Evolutionary conservation across 768 basidiomycete species (phyloP), one percentile per base, ranked within the genome.

Genomic region (Leccinum aurantiacum): DNA sequence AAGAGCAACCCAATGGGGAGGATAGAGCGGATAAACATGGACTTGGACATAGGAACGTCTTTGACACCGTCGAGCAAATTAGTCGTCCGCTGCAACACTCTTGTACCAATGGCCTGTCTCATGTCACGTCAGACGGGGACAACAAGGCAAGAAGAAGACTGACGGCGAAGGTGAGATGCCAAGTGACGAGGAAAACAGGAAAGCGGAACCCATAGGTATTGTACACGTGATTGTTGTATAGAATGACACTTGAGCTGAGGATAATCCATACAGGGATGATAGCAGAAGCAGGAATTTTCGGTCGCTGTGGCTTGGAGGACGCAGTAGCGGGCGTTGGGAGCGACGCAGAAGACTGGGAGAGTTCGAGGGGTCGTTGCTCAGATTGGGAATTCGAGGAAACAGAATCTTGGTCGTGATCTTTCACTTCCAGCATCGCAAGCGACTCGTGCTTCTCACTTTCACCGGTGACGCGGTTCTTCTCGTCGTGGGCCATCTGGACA

Each of bases 251-350:
- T 25, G 93, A 93, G 64, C 88, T 90, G 66, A 96, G 88, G 19
- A 85, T 77, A 69, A 97, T 98, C 96, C 96, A 98, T 58, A 96
- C 78, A 27, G 93, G 95, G 58, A 97, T 92, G 69, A 95, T 91
- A 58, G 82, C 76, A 1, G 85, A 70, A 1, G 90, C 82, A 13
- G 90, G 82, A 29, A 90, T 74, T 68, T 82, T 84, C n/a, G 78
- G 64, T 57, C 83, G 84, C 9, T 75, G 70, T 3, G 74, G 68
- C 22, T 80, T 74, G 9, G 75, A 60, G 3, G 80, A 64, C 22
- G 82, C 72, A 0, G 83, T 79, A 49, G 78, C 81, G 33, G 88
- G 88, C 0, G 84, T 72, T n/a, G 88, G 87, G n/a, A 88, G 77
- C 0, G 79, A 67, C 1, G 48, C 10, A 35, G 63, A 53, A 15